These are phyloP conservation scores for Ustilago vetiveriae DNA, from an alignment of 1,284 basidiomycete species.

Conservation along the genomic window DNA sequence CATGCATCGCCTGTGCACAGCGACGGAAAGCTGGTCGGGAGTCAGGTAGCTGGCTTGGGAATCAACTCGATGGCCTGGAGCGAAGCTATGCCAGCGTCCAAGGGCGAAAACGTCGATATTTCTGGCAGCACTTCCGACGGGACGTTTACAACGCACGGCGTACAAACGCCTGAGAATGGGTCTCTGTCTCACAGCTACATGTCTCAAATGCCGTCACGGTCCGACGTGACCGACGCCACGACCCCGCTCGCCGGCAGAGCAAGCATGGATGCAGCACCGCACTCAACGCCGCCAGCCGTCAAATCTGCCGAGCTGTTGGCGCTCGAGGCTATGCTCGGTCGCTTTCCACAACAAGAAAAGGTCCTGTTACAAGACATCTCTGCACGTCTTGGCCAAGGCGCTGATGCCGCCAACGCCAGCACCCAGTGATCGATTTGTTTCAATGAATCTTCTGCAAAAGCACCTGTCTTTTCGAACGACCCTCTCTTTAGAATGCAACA, in stretches of 20 bases:
- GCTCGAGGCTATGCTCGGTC: constrained; percentile 41
- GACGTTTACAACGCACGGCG: constrained; percentile 24
- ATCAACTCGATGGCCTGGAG: constrained; percentile 22
- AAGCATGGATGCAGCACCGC: constrained; percentile 7
- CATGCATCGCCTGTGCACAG: background rate
- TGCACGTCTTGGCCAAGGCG: constrained; percentile 23
- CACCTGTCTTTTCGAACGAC: background rate
- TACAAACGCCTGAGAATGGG: constrained; percentile 25
- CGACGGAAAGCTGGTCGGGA: background rate
- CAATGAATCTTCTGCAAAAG: background rate
- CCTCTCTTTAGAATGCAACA: too few relatives aligned
- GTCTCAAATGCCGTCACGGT: constrained; percentile 4
- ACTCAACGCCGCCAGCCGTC: background rate
- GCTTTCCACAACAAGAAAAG: constrained; percentile 39
- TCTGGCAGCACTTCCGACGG: constrained; percentile 28
- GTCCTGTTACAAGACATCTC: constrained; percentile 35
- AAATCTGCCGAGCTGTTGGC: constrained; percentile 33
- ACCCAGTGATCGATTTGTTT: background rate
- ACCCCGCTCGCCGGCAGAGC: constrained; percentile 10
- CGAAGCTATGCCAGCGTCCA: constrained; percentile 19
- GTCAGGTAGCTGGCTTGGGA: constrained; percentile 21
- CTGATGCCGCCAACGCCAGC: constrained; percentile 2
- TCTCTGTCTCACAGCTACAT: constrained; percentile 18
- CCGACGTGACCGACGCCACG: constrained; percentile 13
- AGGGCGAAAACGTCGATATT: constrained; percentile 16